A percentile compares a stretch with the other conserved stretches of the same genome.
Conservation (phyloP, 2,329 filamentous ascomycete species). For the Pochonia chlamydosporia region DNA sequence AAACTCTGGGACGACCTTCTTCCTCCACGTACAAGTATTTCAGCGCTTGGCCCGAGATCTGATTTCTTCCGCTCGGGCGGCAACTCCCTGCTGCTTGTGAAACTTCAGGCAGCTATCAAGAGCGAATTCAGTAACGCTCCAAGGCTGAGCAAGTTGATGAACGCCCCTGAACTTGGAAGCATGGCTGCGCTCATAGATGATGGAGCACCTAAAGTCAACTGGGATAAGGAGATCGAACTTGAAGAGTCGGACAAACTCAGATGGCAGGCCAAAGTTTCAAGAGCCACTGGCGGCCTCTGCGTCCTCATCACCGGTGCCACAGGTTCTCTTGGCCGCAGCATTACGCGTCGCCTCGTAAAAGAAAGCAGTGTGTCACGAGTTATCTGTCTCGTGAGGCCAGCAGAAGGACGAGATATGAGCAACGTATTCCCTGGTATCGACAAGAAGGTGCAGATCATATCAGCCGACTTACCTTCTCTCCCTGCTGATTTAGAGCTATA, state of each 20-base stretch:
- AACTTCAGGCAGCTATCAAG: slow-evolving; percentile 24
- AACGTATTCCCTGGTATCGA: no score
- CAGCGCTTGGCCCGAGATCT: slow-evolving; percentile 12
- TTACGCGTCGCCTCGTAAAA: no score
- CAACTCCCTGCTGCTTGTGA: slow-evolving; percentile 33
- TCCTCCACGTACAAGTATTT: not conserved
- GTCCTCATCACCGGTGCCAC: slow-evolving; percentile 8
- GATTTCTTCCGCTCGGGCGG: slow-evolving; percentile 38
- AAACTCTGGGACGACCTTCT: slow-evolving; percentile 8
- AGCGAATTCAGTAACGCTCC: slow-evolving; percentile 23
- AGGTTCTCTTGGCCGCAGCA: slow-evolving; percentile 7
- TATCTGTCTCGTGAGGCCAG: no score
- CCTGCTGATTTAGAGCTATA: no score
- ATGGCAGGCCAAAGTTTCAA: no score
- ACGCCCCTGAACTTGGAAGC: slow-evolving; percentile 26
- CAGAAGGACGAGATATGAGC: no score
- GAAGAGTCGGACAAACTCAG: no score
- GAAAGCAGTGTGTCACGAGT: no score
- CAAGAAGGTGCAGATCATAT: no score
- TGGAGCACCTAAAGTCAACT: slow-evolving; percentile 15
- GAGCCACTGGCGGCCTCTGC: no score
- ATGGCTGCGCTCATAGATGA: slow-evolving; percentile 27
- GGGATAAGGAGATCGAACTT: slow-evolving; percentile 22
- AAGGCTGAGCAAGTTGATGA: slow-evolving; percentile 32
- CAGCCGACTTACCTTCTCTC: no score